Base-by-base conservation (phyloP, 2,329 filamentous ascomycete genomes). In the Pseudocercospora pini-densiflorae region DNA sequence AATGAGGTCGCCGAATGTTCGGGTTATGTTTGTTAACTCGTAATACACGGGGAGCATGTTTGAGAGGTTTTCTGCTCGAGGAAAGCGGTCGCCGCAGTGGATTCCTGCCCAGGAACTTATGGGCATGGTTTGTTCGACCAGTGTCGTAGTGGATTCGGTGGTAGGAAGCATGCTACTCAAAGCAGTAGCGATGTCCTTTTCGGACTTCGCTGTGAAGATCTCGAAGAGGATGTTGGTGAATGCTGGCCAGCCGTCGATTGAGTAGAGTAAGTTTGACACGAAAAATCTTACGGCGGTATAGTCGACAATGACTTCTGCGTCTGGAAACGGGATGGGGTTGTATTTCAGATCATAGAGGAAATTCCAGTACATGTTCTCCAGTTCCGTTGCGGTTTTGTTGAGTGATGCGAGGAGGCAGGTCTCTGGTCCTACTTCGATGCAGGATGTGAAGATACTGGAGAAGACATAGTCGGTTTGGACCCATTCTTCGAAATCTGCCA, bases 1-100 rank as follows among this genome's bases (percentile, higher is more conserved):
- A n/a, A 61, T 33, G 21, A 36, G 40, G 23, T 63, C 61, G 0
- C 61, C 61, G n/a, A 58, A 45, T 16, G 43, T 59, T 8, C n/a
- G 40, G 16, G 8, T 24, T n/a, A 63, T 49, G n/a, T 63, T 51
- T 8, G 40, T 47, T 4, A 63, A n/a, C 2, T 58, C 10, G 8
- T 59, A 14, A 21, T 47, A 33, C 6, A 27, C 40, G n/a, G 6
- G 14, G n/a, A 45, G 14, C 19, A 59, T 47, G 21, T 45, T 27
- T 1, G 43, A 21, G 16, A 63, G 23, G 1, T 31, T 23, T 19
- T 36, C 23, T 6, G 53, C 31, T 4, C 61, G n/a, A 9, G 61
- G n/a, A 3, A 36, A 19, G 14, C 53, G 51, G 14, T 62, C 61
- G 40, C 61, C 49, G 27, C 61, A 61, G 14, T 61, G 59, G 45